Conservation (phyloP, 2,329 filamentous ascomycete genomes). For the Diplocarpon mali region DNA sequence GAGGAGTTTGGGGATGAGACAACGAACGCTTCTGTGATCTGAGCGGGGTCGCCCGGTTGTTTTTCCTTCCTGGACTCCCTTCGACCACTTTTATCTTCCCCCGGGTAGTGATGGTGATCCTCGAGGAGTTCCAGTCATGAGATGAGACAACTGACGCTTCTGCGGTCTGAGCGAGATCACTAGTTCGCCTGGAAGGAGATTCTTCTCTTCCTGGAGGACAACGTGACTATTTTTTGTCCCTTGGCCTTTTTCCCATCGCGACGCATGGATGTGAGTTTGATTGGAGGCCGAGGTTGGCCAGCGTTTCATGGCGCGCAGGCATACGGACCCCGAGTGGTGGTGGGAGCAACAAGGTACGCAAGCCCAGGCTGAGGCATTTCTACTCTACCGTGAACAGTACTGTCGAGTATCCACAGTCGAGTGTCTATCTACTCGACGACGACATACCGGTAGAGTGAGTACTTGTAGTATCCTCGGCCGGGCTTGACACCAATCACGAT, state of each 20-base stretch:
- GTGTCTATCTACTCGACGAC: slow-evolving; percentile 4
- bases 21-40: slow-evolving; percentile 5
- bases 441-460: slow-evolving; percentile 4
- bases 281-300: too few relatives aligned
- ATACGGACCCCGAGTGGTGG: slow-evolving; percentile 2
- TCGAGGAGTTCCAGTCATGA: too few relatives aligned
- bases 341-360: slow-evolving; percentile 8
- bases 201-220: background rate
- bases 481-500: slow-evolving; percentile 5
- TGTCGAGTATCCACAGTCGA: too few relatives aligned
- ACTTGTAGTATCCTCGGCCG: slow-evolving; percentile 13
- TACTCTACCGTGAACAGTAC: too few relatives aligned
- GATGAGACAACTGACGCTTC: too few relatives aligned
- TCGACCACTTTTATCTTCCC: slow-evolving; percentile 7
- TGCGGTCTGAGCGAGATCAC: too few relatives aligned
- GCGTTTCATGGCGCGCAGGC: too few relatives aligned
- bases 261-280: background rate
- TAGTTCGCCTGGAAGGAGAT: too few relatives aligned
- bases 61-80: slow-evolving; percentile 4
- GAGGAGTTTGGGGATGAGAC: slow-evolving; percentile 2
- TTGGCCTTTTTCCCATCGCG: background rate
- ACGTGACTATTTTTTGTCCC: background rate
- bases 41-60: slow-evolving; percentile 6
- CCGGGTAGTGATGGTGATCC: background rate
- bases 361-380: too few relatives aligned